Percentiles rank a stretch among this genome's conserved stretches.
phyloP scores from a whole-genome alignment of 805 yeast genomes.

The Monosporozyma solicola region DNA sequence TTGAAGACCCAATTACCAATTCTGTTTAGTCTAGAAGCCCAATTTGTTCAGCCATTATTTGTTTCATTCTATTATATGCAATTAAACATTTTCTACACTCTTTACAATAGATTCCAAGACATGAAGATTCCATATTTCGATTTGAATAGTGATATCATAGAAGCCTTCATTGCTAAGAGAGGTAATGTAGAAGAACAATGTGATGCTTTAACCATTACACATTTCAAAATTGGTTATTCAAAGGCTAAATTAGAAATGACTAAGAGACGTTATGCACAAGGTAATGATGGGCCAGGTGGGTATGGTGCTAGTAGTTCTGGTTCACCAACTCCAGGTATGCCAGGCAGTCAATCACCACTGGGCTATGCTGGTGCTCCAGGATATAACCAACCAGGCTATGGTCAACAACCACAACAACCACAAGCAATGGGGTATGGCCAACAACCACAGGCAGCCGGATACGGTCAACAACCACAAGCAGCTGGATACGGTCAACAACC shows the following conservation, averaged over 20 bases:
- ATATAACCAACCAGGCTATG: not conserved
- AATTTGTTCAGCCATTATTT: conserved; percentile 87
- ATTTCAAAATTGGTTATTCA: conserved; percentile 84
- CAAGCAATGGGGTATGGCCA: conserved; percentile 2
- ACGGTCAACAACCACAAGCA: not conserved
- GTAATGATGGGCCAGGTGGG: conserved; percentile 19
- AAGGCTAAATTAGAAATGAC: conserved; percentile 77
- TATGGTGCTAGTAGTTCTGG: not conserved
- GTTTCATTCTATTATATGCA: conserved; percentile 96
- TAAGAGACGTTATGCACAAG: conserved; percentile 55
- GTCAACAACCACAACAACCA: not conserved
- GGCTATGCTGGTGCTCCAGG: conserved; percentile 4
- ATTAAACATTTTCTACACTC: conserved; percentile 88
- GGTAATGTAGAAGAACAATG: conserved; percentile 87
- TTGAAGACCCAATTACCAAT: conserved; percentile 84
- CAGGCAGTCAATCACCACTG: not conserved
- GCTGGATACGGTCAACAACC: conserved; percentile 1
- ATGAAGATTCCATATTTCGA: conserved; percentile 96
- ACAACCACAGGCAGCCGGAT: not conserved
- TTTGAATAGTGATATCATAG: conserved; percentile 70
- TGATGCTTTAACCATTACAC: conserved; percentile 83
- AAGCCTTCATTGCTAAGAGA: conserved; percentile 69
- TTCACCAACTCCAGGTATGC: not conserved
- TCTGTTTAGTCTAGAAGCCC: conserved; percentile 79
- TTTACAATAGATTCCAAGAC: conserved; percentile 86